Evolutionary conservation across 345 rosid genomes (phyloP).

Genomic region (Firmiana major): DNA sequence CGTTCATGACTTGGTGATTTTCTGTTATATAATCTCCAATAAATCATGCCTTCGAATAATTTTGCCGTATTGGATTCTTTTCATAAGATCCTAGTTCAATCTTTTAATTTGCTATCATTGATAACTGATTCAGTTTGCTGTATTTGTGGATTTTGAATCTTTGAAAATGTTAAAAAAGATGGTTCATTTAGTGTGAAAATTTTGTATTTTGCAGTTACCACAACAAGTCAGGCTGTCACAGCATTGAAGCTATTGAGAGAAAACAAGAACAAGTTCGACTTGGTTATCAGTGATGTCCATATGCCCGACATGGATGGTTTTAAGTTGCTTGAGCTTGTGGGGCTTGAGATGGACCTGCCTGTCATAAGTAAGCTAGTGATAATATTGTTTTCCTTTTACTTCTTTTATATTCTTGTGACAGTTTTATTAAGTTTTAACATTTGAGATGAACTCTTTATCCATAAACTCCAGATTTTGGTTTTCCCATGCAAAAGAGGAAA

Average conservation of each 20-base stretch:
- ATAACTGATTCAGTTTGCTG: slow-evolving; percentile 1
- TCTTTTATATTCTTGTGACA: not conserved
- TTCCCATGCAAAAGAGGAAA: not conserved
- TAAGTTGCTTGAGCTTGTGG: slow-evolving; percentile 73
- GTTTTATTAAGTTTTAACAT: not conserved
- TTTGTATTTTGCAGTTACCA: slow-evolving; percentile 53
- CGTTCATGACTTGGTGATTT: slow-evolving; percentile 12
- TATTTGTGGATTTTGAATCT: slow-evolving; percentile 9
- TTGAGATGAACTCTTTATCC: not conserved
- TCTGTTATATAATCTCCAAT: not conserved
- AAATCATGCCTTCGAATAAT: not conserved
- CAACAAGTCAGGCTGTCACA: slow-evolving; percentile 48
- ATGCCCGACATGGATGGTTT: slow-evolving; percentile 92
- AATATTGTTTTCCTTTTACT: not conserved
- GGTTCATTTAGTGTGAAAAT: slow-evolving; percentile 4
- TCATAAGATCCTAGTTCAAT: not conserved
- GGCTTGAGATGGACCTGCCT: slow-evolving; percentile 84
- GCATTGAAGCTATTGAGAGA: slow-evolving; percentile 69
- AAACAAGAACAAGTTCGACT: slow-evolving; percentile 63
- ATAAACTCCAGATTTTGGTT: not conserved
- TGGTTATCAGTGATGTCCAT: slow-evolving; percentile 75
- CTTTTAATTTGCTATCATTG: slow-evolving; percentile 9
- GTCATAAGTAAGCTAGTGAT: slow-evolving; percentile 57
- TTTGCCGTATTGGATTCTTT: not conserved
- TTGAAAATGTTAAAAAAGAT: not conserved